Evolutionary conservation across 805 yeast species (phyloP).

Genomic region (Candida vaughaniae): DNA sequence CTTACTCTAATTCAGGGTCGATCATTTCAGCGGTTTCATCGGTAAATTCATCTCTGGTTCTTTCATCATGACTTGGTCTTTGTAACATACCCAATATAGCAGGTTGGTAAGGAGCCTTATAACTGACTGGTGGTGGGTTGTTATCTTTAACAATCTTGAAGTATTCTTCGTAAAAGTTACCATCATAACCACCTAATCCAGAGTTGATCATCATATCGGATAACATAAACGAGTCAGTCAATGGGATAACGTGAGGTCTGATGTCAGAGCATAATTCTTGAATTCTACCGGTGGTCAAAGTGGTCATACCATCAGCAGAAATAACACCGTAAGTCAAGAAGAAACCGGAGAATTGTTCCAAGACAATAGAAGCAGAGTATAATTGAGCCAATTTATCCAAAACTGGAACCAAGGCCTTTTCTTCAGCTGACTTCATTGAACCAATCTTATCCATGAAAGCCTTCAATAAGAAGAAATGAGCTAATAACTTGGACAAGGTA

Average conservation of each 20-base stretch:
- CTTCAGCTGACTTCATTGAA: conserved; percentile 18
- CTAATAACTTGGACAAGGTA: conserved; percentile 40
- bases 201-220: conserved; percentile 45
- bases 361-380: conserved; percentile 30
- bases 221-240: conserved; percentile 44
- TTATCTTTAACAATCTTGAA: conserved; percentile 33
- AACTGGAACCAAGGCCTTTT: conserved; percentile 24
- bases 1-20: conserved; percentile 17
- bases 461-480: conserved; percentile 41
- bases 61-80: conserved; percentile 34
- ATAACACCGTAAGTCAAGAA: conserved; percentile 36
- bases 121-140: conserved; percentile 34
- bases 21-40: conserved; percentile 35
- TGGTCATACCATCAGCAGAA: conserved; percentile 28
- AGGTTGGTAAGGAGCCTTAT: conserved; percentile 41
- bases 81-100: conserved; percentile 41
- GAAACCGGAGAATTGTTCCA: conserved; percentile 34
- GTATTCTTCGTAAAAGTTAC: conserved; percentile 45
- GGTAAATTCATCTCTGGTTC: conserved; percentile 38
- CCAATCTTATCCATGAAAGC: conserved; percentile 27
- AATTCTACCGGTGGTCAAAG: conserved; percentile 25
- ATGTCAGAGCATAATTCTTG: conserved; percentile 33
- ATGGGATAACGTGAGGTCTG: conserved; percentile 42
- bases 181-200: conserved; percentile 43
- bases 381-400: conserved; percentile 34